Conservation (phyloP, 2,329 filamentous ascomycete genomes). For the Alternaria conjuncta region DNA sequence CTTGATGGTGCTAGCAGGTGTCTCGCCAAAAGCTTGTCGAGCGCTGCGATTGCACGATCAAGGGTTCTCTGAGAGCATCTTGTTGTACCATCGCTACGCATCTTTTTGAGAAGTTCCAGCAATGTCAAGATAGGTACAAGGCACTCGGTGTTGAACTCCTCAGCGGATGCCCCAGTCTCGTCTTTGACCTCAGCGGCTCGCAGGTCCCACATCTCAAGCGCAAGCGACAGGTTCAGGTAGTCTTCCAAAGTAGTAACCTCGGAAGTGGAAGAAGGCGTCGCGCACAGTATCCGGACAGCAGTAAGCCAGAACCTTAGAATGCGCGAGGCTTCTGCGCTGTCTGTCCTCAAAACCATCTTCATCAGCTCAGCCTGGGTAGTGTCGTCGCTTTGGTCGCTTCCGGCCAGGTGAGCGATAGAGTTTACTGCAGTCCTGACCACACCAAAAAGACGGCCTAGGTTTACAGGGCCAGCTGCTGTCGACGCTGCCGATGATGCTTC, state of each 20-base stretch:
- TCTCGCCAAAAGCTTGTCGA: constrained; percentile 50
- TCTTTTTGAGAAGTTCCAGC: constrained; percentile 23
- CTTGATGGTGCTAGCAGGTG: constrained; percentile 53
- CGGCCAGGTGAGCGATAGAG: constrained; percentile 27
- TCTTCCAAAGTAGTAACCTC: constrained; percentile 3
- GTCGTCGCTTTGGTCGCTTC: constrained; percentile 22
- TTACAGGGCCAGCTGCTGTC: constrained; percentile 11
- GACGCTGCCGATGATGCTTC: constrained; percentile 25
- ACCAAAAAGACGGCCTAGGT: constrained; percentile 31
- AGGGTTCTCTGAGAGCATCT: neutral
- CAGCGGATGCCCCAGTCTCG: constrained; percentile 36
- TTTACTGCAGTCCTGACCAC: constrained; percentile 25
- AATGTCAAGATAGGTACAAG: constrained; percentile 41
- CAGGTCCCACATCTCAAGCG: constrained; percentile 44
- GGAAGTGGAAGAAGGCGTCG: neutral
- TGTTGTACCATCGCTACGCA: constrained; percentile 1
- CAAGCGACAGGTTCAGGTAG: constrained; percentile 29
- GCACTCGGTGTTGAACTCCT: constrained; percentile 49
- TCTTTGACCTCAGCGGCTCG: constrained; percentile 36
- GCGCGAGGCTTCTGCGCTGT: constrained; percentile 44
- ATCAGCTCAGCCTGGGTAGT: constrained; percentile 41
- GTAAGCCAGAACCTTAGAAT: constrained; percentile 46
- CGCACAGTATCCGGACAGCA: constrained; percentile 25
- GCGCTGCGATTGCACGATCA: constrained; percentile 16
- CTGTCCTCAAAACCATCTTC: constrained; percentile 44